Base-by-base conservation (phyloP, 768 basidiomycete species). In the Pleurotus tuber-regium region DNA sequence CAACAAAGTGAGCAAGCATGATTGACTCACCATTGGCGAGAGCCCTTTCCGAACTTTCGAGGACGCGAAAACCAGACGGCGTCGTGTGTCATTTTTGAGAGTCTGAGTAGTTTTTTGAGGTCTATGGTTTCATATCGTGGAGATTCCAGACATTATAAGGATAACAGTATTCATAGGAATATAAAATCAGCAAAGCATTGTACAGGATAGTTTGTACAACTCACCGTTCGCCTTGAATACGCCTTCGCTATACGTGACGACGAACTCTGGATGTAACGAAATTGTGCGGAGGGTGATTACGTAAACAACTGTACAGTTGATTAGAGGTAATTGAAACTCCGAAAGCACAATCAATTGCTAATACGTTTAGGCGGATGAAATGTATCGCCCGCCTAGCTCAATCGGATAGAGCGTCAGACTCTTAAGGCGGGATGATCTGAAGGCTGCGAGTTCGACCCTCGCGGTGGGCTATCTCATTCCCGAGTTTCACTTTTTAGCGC, bases 31-130 rank as follows among this genome's bases (percentile, higher is more conserved):
- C 92, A 97, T 72, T 95, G 91, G 68, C 94, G 90, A 69, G 86
- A 85, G 66, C 94, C 94, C 76, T 96, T 96, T 69, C 94, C 94
- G 76, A 63, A 96, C 73, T 91, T 96, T 72, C 93, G 84, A 56
- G 94, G 94, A 65, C 89, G 90, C 71, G 91, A 92, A 75, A 93
- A 94, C 93, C 94, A 97, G 75, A 97, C 86, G 64, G 92, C 87
- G 81, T 95, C 91, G 91, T 96, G 94, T 66, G 94, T 94, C 94
- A 96, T 92, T 75, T n/a, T 81, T 86, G 53, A 50, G 48, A n/a
- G 57, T 57, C 28, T 35, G 26, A 49, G 21, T 18, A 12, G n/a
- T n/a, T n/a, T 51, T 65, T 59, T 57, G 54, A 51, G 56, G 55
- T 52, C n/a, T n/a, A n/a, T 50, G 57, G 51, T 31, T n/a, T n/a